These are phyloP conservation scores for Puccinia hordei DNA, from an alignment of 1,284 basidiomycete genomes.

Conservation along the genomic window DNA sequence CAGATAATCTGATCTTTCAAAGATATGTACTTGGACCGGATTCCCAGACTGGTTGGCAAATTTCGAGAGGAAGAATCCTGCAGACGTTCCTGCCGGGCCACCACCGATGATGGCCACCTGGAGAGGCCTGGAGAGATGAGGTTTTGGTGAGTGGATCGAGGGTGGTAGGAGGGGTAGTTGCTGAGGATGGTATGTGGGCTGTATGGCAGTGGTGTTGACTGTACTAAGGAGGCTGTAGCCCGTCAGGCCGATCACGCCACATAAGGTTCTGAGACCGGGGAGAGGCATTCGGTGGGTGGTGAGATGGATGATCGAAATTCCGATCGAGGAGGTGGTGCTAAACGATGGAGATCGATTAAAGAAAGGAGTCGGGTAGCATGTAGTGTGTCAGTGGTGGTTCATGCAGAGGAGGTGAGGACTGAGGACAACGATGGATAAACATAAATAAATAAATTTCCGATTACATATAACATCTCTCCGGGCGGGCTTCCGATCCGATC, in stretches of 20 bases:
- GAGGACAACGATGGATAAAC: too few species aligned
- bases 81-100: conserved; percentile 79
- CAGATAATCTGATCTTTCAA: conserved; percentile 42
- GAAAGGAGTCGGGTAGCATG: too few species aligned
- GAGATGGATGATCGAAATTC: background rate
- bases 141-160: background rate
- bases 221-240: too few species aligned
- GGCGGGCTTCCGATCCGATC: too few species aligned
- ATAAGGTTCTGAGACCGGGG: background rate
- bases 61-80: conserved; percentile 77
- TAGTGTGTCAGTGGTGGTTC: too few species aligned
- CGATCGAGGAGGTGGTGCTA: too few species aligned
- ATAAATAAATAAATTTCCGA: too few species aligned
- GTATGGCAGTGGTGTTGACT: background rate
- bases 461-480: too few species aligned
- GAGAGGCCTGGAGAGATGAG: background rate
- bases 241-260: background rate
- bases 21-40: conserved; percentile 26
- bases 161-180: conserved; percentile 8
- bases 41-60: conserved; percentile 34
- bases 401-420: too few species aligned
- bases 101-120: conserved; percentile 80
- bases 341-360: too few species aligned
- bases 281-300: background rate
- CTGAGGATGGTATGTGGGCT: too few species aligned